These are phyloP conservation scores for Baorangia bicolor DNA, from an alignment of 768 basidiomycete species.

Conservation along the genomic window DNA sequence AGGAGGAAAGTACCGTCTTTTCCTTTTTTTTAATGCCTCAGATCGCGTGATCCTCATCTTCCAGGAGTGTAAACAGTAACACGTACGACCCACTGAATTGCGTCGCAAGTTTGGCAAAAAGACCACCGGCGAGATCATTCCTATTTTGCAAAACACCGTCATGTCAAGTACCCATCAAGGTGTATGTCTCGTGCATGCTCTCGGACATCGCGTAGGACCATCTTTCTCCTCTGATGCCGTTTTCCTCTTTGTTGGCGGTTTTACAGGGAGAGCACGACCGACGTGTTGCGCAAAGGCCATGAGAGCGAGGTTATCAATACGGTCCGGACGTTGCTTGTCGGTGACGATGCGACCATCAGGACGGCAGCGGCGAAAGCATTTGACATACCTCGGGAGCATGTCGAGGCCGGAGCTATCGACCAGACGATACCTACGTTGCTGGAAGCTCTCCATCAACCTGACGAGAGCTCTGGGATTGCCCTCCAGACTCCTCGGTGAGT, in stretches of 20 bases:
- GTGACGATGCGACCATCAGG: conserved; percentile 84
- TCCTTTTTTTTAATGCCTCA: too few species aligned
- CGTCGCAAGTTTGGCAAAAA: conserved; percentile 95
- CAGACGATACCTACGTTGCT: conserved; percentile 93
- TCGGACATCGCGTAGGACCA: conserved; percentile 78
- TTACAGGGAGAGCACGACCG: too few species aligned
- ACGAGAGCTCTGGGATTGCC: conserved; percentile 92
- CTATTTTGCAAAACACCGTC: conserved; percentile 68
- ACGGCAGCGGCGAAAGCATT: conserved; percentile 86
- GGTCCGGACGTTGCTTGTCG: conserved; percentile 82
- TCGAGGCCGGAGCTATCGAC: conserved; percentile 90
- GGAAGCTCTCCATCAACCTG: conserved; percentile 90
- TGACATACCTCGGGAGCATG: conserved; percentile 85
- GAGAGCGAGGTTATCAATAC: conserved; percentile 86
- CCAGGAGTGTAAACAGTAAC: conserved; percentile 56
- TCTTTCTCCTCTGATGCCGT: neutral
- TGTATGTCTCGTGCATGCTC: conserved; percentile 77
- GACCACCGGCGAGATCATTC: conserved; percentile 79
- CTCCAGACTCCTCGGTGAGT: too few species aligned
- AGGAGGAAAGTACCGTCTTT: conserved; percentile 58
- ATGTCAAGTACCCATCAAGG: conserved; percentile 72
- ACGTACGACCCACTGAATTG: conserved; percentile 80
- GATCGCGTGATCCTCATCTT: neutral
- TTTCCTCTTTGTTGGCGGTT: conserved; percentile 3
- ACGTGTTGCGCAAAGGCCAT: conserved; percentile 79